Conservation (phyloP, 345 rosid species). For the Citrus maxima region DNA sequence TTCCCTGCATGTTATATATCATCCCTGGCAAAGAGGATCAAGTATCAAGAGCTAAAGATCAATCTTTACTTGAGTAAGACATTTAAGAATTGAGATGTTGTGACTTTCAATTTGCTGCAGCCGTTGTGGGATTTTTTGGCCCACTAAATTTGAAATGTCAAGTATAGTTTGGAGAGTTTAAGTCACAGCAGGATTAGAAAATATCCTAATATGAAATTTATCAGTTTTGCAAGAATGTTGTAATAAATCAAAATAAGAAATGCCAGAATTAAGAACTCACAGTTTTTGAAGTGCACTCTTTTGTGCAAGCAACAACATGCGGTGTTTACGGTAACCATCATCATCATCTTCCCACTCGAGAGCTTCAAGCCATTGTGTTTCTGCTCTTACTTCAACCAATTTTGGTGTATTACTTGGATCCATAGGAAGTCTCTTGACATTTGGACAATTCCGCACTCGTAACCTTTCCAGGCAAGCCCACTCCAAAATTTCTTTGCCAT, state of each 20-base stretch:
- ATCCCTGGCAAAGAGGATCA: too few species aligned
- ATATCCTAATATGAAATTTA: too few species aligned
- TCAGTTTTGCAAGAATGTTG: too few species aligned
- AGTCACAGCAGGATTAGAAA: too few species aligned
- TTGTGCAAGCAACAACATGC: not conserved
- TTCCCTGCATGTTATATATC: not conserved
- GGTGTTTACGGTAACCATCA: not conserved
- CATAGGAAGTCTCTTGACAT: not conserved
- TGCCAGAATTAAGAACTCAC: not conserved
- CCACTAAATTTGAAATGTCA: too few species aligned
- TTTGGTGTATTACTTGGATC: not conserved
- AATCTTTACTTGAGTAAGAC: too few species aligned
- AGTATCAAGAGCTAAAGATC: too few species aligned
- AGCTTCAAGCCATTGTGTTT: not conserved
- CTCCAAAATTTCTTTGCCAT: not conserved
- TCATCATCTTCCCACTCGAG: not conserved
- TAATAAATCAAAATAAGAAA: not conserved
- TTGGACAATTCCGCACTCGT: not conserved
- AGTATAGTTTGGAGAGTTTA: too few species aligned
- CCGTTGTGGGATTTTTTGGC: too few species aligned
- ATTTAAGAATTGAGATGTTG: too few species aligned
- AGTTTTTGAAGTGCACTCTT: not conserved
- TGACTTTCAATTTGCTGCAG: too few species aligned
- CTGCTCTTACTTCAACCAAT: not conserved
- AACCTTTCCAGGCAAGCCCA: not conserved